These are phyloP conservation scores for Oryza meyeriana DNA, from an alignment of 176 grass and related monocot species.

Conservation along the genomic window DNA sequence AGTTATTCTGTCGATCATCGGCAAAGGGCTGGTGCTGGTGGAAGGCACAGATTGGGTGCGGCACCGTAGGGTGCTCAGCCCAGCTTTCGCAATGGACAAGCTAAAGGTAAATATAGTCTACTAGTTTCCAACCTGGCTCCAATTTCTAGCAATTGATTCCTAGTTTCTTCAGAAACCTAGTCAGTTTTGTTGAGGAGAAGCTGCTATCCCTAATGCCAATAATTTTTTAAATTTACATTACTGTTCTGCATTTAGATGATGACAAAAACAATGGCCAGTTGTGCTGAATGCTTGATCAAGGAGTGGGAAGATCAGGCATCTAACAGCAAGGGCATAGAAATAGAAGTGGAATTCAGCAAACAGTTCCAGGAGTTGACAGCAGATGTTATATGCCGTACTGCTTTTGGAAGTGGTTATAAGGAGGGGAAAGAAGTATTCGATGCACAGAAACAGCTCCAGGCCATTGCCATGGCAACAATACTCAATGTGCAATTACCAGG, in stretches of 20 bases:
- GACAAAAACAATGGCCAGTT: constrained; percentile 37
- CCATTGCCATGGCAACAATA: constrained; percentile 10
- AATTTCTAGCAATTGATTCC: background rate
- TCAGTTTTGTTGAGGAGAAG: background rate
- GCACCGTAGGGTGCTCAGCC: constrained; percentile 38
- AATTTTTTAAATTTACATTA: background rate
- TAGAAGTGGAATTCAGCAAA: constrained; percentile 35
- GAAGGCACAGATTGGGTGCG: constrained; percentile 51
- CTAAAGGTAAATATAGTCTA: constrained; percentile 36
- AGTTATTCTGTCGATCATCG: constrained; percentile 20
- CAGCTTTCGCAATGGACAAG: constrained; percentile 64
- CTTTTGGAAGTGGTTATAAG: constrained; percentile 45
- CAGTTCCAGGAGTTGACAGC: constrained; percentile 51
- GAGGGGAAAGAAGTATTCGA: constrained; percentile 52
- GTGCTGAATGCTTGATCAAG: constrained; percentile 30
- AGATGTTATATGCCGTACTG: constrained; percentile 48
- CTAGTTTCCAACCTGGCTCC: background rate
- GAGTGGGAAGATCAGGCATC: constrained; percentile 26
- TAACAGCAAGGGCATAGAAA: background rate
- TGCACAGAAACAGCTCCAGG: constrained; percentile 38
- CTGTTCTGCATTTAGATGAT: constrained; percentile 33
- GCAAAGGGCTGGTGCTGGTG: constrained; percentile 48
- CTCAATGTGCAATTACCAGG: constrained; percentile 44
- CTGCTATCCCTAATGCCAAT: background rate
- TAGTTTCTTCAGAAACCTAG: background rate